Percentiles rank a stretch among this genome's conserved stretches.
phyloP scores from a whole-genome alignment of 345 rosid species.

The Aquilaria sinensis region DNA sequence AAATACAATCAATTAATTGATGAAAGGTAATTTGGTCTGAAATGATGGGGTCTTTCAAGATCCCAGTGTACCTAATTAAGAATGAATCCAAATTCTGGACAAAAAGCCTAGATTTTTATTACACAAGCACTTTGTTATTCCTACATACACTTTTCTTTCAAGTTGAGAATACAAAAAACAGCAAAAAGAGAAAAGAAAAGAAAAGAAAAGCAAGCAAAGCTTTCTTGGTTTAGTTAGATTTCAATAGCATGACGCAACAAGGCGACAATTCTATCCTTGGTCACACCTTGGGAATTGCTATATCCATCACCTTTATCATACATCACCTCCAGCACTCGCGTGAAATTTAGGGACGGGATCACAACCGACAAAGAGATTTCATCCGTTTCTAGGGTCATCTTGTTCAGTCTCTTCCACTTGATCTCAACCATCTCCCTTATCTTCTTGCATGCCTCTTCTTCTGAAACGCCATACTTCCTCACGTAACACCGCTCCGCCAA shows the following conservation, averaged over 20 bases:
- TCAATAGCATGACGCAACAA: background rate
- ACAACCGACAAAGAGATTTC: background rate
- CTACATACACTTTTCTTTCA: no score
- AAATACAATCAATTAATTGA: no score
- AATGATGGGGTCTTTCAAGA: no score
- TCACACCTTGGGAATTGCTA: background rate
- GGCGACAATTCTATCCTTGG: background rate
- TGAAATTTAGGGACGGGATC: background rate
- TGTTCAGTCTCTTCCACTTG: constrained; percentile 1
- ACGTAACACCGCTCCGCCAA: background rate
- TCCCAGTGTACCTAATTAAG: no score
- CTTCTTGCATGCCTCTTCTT: background rate
- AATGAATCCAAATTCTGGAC: no score
- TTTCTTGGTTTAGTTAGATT: no score
- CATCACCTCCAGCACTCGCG: background rate
- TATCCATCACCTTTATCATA: background rate
- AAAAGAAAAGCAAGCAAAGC: no score
- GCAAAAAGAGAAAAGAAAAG: no score
- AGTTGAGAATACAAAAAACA: no score
- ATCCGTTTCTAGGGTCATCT: background rate
- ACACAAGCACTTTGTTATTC: no score
- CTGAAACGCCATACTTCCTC: background rate
- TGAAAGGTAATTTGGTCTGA: no score
- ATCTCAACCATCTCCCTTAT: background rate
- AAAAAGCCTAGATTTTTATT: no score